A percentile compares a stretch with the other conserved stretches of the same genome.
These are phyloP conservation scores for Starmera caribaea DNA, from an alignment of 805 yeast genomes.

Conservation along the genomic window DNA sequence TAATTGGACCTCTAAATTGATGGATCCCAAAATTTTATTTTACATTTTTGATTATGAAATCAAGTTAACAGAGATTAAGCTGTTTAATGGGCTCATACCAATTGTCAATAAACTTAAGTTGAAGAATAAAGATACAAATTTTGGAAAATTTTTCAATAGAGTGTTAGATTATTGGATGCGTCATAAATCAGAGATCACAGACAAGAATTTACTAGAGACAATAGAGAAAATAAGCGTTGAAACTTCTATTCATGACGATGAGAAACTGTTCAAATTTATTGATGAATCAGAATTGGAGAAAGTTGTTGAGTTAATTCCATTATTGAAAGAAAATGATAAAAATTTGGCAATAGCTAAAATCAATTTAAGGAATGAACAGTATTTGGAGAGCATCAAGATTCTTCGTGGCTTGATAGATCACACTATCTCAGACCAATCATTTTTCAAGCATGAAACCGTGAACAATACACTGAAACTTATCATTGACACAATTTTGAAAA, in stretches of 20 bases:
- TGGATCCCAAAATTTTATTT: slow-evolving; percentile 16
- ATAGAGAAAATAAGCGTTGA: slow-evolving; percentile 10
- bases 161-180: slow-evolving; percentile 15
- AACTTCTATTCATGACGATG: slow-evolving; percentile 5
- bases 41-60: slow-evolving; percentile 9
- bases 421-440: slow-evolving; percentile 3
- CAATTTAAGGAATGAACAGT: neutral
- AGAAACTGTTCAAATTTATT: slow-evolving; percentile 3
- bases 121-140: slow-evolving; percentile 10
- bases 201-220: slow-evolving; percentile 9
- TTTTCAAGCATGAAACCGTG: neutral
- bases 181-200: slow-evolving; percentile 7
- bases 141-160: slow-evolving; percentile 8
- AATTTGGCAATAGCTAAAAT: slow-evolving; percentile 8
- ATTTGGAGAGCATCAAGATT: slow-evolving; percentile 4
- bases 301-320: slow-evolving; percentile 3
- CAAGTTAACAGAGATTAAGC: slow-evolving; percentile 10
- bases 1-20: slow-evolving; percentile 23
- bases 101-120: slow-evolving; percentile 6
- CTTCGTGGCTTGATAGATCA: slow-evolving; percentile 8
- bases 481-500: slow-evolving; percentile 4
- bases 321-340: slow-evolving; percentile 5
- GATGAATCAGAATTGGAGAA: neutral
- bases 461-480: slow-evolving; percentile 3
- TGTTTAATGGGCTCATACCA: slow-evolving; percentile 12